Conservation (phyloP, 2,329 filamentous ascomycete genomes). For the Calonectria pseudoreteaudii region DNA sequence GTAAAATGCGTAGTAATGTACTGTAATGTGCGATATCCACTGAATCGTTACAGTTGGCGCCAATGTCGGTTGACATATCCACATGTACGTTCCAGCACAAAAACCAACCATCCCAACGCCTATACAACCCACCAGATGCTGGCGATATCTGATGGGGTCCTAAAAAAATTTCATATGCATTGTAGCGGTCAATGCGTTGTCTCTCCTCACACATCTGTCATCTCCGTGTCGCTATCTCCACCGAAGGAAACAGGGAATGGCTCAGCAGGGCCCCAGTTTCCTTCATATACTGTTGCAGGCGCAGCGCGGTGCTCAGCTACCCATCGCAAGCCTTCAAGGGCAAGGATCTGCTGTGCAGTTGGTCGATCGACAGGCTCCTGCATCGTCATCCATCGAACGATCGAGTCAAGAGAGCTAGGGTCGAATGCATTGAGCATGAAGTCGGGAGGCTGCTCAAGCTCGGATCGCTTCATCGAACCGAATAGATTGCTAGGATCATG, state of each 20-base stretch:
- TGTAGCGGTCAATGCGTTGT: neutral
- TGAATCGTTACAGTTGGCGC: constrained; percentile 24
- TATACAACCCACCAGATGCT: constrained; percentile 34
- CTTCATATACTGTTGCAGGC: constrained; percentile 95
- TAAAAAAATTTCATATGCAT: constrained; percentile 9
- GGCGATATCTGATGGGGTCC: constrained; percentile 49
- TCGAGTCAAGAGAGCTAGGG: constrained; percentile 80
- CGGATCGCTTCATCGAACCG: constrained; percentile 60
- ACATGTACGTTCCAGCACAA: constrained; percentile 40
- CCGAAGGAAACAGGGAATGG: constrained; percentile 54
- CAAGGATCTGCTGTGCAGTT: constrained; percentile 77
- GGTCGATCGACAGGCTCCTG: constrained; percentile 81
- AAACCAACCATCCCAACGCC: constrained; percentile 32
- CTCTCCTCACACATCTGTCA: constrained; percentile 66
- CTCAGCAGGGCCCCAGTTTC: constrained; percentile 89
- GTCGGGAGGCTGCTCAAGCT: constrained; percentile 73
- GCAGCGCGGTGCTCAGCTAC: constrained; percentile 81
- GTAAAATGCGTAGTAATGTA: constrained; percentile 35
- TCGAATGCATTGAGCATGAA: constrained; percentile 89
- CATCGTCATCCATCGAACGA: constrained; percentile 90
- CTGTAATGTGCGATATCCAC: constrained; percentile 33
- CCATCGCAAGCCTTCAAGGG: constrained; percentile 82
- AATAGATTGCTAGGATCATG: constrained; percentile 53
- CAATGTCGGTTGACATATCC: constrained; percentile 32
- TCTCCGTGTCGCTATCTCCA: constrained; percentile 64